phyloP scores from a whole-genome alignment of 371 early-diverging fungal species.

The Mucor plumbeus region DNA sequence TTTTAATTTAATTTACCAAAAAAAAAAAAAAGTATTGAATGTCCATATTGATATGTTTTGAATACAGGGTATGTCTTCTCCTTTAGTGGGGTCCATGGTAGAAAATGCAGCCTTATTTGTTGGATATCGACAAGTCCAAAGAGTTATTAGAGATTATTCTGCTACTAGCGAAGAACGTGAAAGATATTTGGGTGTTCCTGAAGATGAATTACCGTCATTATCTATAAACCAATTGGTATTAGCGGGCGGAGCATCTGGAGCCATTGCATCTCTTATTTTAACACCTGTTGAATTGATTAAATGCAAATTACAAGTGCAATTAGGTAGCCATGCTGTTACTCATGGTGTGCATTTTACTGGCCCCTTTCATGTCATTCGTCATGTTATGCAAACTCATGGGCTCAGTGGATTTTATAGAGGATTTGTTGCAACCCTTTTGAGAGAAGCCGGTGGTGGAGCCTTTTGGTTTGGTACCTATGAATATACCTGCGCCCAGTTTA shows the following conservation, averaged over 20 bases:
- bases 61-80: slow-evolving; percentile 87
- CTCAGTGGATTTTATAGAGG: slow-evolving; percentile 88
- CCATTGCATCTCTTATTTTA: slow-evolving; percentile 84
- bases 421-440: slow-evolving; percentile 84
- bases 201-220: slow-evolving; percentile 34
- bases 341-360: slow-evolving; percentile 55
- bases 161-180: slow-evolving; percentile 26
- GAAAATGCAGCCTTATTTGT: slow-evolving; percentile 94
- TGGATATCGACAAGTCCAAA: slow-evolving; percentile 85
- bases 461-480: slow-evolving; percentile 98
- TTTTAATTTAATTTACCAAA: not conserved
- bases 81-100: slow-evolving; percentile 91
- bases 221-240: slow-evolving; percentile 74
- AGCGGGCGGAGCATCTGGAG: slow-evolving; percentile 89
- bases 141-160: slow-evolving; percentile 55
- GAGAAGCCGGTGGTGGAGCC: slow-evolving; percentile 93
- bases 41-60: not conserved
- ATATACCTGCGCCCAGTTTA: slow-evolving; percentile 65
- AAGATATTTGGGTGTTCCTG: slow-evolving; percentile 17
- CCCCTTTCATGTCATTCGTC: slow-evolving; percentile 74
- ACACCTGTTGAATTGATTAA: slow-evolving; percentile 97
- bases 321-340: slow-evolving; percentile 34
- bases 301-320: slow-evolving; percentile 93
- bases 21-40: not conserved
- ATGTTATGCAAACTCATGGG: slow-evolving; percentile 75